phyloP scores from a whole-genome alignment of 208 protist genomes.

The Wallacemonas rigidus region DNA sequence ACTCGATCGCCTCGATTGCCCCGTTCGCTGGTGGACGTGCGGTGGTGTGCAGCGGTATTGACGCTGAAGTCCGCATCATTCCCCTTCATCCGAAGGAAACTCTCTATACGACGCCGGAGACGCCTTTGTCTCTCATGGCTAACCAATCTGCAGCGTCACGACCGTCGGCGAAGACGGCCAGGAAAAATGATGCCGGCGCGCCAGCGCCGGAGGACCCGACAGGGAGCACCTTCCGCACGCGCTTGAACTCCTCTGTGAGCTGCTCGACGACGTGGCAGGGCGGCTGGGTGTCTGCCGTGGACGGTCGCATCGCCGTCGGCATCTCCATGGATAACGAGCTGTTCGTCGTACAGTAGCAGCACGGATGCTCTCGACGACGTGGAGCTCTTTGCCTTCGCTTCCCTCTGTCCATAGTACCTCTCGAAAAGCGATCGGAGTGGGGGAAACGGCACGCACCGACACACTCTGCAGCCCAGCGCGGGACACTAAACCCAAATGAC shows the following conservation, averaged over 20 bases:
- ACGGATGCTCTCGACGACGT: no score
- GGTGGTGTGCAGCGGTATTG: constrained; percentile 67
- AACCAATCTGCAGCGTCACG: constrained; percentile 17
- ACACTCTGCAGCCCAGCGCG: no score
- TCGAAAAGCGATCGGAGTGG: no score
- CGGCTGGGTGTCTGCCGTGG: constrained; percentile 53
- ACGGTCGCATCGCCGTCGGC: constrained; percentile 49
- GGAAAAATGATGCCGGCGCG: constrained; percentile 20
- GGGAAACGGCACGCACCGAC: no score
- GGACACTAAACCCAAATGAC: no score
- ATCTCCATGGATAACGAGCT: constrained; percentile 76
- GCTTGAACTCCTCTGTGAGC: constrained; percentile 60
- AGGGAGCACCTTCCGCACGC: constrained; percentile 71
- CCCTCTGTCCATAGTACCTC: no score
- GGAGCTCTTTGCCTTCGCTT: no score
- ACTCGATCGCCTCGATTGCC: constrained; percentile 58
- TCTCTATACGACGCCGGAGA: background rate
- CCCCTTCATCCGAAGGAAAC: constrained; percentile 21
- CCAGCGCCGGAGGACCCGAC: constrained; percentile 21
- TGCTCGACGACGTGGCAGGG: constrained; percentile 76
- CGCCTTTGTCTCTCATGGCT: constrained; percentile 17
- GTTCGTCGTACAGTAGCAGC: constrained; percentile 51
- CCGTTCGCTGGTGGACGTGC: constrained; percentile 46
- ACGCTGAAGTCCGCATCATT: constrained; percentile 62
- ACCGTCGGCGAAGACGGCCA: background rate